phyloP scores from a whole-genome alignment of 257 asterid species.

The Jacaranda copaia region DNA sequence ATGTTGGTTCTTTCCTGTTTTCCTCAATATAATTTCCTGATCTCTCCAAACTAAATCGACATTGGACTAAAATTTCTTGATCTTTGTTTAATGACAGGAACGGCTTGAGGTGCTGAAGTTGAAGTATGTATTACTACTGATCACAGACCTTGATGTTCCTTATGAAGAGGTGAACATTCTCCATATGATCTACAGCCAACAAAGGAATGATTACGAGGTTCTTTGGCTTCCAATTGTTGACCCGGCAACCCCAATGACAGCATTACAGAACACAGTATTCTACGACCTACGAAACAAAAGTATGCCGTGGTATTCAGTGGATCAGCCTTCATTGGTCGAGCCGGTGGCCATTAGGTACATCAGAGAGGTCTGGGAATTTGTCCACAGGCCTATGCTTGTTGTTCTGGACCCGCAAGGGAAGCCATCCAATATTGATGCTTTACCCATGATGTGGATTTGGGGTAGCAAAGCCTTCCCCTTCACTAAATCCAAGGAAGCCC shows the following conservation, averaged over 20 bases:
- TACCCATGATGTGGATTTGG: slow-evolving; percentile 98
- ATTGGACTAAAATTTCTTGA: too few species aligned
- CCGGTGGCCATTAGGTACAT: slow-evolving; percentile 68
- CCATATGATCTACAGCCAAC: slow-evolving; percentile 68
- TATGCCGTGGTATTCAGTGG: slow-evolving; percentile 93
- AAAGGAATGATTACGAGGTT: slow-evolving; percentile 70
- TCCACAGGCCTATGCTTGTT: slow-evolving; percentile 75
- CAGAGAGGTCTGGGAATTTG: slow-evolving; percentile 61
- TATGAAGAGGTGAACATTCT: slow-evolving; percentile 75
- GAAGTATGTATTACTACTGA: slow-evolving; percentile 73
- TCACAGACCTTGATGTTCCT: slow-evolving; percentile 74
- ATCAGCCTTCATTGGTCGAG: slow-evolving; percentile 65
- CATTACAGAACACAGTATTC: slow-evolving; percentile 44
- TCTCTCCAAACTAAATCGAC: too few species aligned
- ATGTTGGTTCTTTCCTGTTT: slow-evolving; percentile 33
- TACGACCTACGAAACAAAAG: slow-evolving; percentile 47
- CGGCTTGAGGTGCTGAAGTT: slow-evolving; percentile 63
- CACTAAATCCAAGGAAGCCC: slow-evolving; percentile 61
- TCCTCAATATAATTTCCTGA: too few species aligned
- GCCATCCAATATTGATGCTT: slow-evolving; percentile 67
- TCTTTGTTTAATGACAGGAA: slow-evolving; percentile 48
- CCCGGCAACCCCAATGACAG: slow-evolving; percentile 37
- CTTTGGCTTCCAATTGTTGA: slow-evolving; percentile 86
- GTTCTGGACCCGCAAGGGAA: slow-evolving; percentile 89
- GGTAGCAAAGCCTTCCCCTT: slow-evolving; percentile 84